These are phyloP conservation scores for Russula compacta DNA, from an alignment of 768 basidiomycete genomes.

Conservation along the genomic window DNA sequence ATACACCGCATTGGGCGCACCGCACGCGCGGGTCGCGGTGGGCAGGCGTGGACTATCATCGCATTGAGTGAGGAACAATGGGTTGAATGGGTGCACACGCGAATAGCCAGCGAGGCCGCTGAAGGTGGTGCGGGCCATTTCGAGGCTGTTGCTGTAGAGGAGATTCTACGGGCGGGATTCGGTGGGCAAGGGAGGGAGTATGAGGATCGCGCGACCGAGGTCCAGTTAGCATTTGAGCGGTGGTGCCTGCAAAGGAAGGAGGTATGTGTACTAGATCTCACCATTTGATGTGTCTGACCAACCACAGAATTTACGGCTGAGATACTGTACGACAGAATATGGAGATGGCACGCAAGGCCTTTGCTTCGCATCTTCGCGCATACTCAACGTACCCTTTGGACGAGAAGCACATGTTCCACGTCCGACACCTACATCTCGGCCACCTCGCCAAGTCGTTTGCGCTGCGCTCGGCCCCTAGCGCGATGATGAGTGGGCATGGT, in stretches of 20 bases:
- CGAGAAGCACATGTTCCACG: slow-evolving; percentile 96
- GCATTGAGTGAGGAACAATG: too few species aligned
- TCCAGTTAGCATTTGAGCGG: too few species aligned
- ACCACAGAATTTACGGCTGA: background rate
- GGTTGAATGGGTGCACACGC: too few species aligned
- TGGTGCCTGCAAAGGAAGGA: too few species aligned
- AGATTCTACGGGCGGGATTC: too few species aligned
- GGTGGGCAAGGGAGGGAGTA: slow-evolving; percentile 76
- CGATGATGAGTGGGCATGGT: slow-evolving; percentile 24
- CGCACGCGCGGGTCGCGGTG: slow-evolving; percentile 90
- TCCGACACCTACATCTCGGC: slow-evolving; percentile 87
- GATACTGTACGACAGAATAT: slow-evolving; percentile 51
- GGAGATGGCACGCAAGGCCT: slow-evolving; percentile 72
- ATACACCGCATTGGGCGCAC: slow-evolving; percentile 96
- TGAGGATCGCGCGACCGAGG: slow-evolving; percentile 88
- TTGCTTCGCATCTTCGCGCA: slow-evolving; percentile 86
- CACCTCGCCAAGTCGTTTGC: slow-evolving; percentile 92
- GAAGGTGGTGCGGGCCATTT: too few species aligned
- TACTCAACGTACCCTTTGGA: slow-evolving; percentile 94
- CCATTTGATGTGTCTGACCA: background rate
- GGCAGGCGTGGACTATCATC: slow-evolving; percentile 93
- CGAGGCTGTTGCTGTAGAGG: too few species aligned
- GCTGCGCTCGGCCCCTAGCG: slow-evolving; percentile 70
- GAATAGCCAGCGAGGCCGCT: too few species aligned
- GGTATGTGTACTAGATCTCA: too few species aligned